Evolutionary conservation across 768 basidiomycete species (phyloP), one percentile per base, ranked within the genome.

Genomic region (Termitomyces sp.): DNA sequence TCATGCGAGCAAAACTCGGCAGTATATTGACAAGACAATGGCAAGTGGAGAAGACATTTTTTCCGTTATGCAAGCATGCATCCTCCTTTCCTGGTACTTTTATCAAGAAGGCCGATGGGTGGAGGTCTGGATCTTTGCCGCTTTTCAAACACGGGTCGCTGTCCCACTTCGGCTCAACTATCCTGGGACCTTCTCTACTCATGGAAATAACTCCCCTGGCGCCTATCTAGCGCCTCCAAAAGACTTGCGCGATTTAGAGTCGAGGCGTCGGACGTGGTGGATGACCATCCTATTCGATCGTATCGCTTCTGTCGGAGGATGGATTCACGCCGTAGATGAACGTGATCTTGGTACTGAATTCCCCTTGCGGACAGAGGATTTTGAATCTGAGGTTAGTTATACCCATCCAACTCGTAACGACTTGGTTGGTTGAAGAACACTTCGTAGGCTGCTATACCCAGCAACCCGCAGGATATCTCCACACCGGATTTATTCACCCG

Each of bases 101-200:
- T 94, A 92, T 66, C 87, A 91, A 56, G 92, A 93, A 71, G 91
- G 92, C 2, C 80, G 90, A 54, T 83, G 92, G 92, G 91, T 93
- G 9, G 92, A 94, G 71, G 87, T 93, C 4, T 93, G 92, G 92
- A 89, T 92, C 40, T 92, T 92, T 71, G 90, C 92, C 19, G 89
- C 83, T 12, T 92, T 92, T 65, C 89, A 92, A 67, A 90, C 86
- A 16, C 81, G 91, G 31, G 89, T 90, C 19, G 88, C 90, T 25
- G 79, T 93, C 17, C 92, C 91, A 5, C 76, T 94, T 31, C 85
- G 91, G 42, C 72, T 92, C 27, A 94, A 94, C 69, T 91, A 90
- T 68, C 91, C 90, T 4, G 91, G 92, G 35, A 92, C 91, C 17
- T 92, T 87, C 65, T 83, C 85, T 6, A 82, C 82, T 14, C 84